Base-by-base conservation (phyloP, 2,329 filamentous ascomycete genomes). In the Beauveria sp. region DNA sequence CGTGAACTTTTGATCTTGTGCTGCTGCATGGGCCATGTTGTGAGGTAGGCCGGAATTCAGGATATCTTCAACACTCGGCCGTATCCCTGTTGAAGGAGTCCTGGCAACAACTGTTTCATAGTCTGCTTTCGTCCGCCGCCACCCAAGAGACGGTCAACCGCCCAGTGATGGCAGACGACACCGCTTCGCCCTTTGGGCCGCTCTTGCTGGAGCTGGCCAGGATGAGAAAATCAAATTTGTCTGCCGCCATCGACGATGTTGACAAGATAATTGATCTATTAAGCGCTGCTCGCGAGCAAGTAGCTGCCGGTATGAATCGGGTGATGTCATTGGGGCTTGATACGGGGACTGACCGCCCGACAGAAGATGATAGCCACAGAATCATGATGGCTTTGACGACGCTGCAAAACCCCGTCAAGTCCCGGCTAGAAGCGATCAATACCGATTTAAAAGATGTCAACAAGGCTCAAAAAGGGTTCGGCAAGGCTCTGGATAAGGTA, bases 401-500 rank as follows among this genome's bases (percentile, higher is more conserved):
- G 71, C 83, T 97, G 20, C 92, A 97, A 72, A 93, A 89, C 65
- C 90, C 93, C 0, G 81, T 96, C 61, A 95, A 93, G 70, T 80
- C 87, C 57, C 86, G 87, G 1, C 88, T 98, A 63, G 91, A 96
- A 45, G 81, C 84, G 42, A 86, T 96, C 45, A 93, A 89, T 66
- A 86, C 89, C 58, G 87, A 91, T 68, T 77, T 98, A 55, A 95
- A 91, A 72, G 89, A 91, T 60, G 87, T 95, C 3, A 89, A 96
- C 67, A 88, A 88, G 65, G 87, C 88, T 2, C 87, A 96, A 62
- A 91, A 88, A 72, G 88, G 88, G 66, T 96, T 96, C 73, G 87
- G 87, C 67, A 96, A 93, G 71, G 86, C 90, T 6, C 78, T 99
- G 34, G 91, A 96, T 73, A 91, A 88, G 80, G 90, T 90, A 73